Base-by-base conservation (phyloP, 1,284 basidiomycete species). In the Sporisorium exsertum region DNA sequence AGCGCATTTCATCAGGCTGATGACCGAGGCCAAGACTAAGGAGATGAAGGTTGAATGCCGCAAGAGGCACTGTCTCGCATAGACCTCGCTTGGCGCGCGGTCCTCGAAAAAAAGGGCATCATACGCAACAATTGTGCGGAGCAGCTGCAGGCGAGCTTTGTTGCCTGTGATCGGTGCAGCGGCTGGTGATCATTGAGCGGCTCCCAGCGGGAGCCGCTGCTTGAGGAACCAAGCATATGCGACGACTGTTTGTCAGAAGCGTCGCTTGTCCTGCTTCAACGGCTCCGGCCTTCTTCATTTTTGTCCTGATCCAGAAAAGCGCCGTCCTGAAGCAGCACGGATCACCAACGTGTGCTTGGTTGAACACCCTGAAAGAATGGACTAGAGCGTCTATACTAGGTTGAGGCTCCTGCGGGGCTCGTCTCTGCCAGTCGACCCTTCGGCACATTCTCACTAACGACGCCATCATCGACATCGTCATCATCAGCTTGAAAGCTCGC, bases 81-180 rank as follows among this genome's bases (percentile, higher is more conserved):
- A 60, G 45, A 54, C 27, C 59, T 67, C 65, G 65, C 58, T 67
- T 58, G 50, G 54, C 42, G 55, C 49, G 55, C 29, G n/a, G n/a
- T 1, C 13, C 53, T 42, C 27, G 27, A 54, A 63, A 40, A 43
- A 16, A 43, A 20, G 4, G 35, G 22, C 24, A 43, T 32, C 5
- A 5, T 32, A 32, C n/a, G 29, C 10, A 10, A 5, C 29, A 20
- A 20, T 8, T 20, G 49, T 12, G 45, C 3, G 18, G 33, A 51
- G 22, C 40, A 32, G 40, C 20, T 45, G 53, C 42, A 22, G 42
- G 12, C 15, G 18, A n/a, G 53, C 58, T 60, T 51, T 18, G 22
- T 51, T 33, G 37, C 37, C 18, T 10, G 40, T 20, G 40, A 10
- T 27, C 18, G 40, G 2, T 45, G 53, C 53, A 55, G 53, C 53